Base-by-base conservation (phyloP, 1,284 basidiomycete genomes). In the Cryptococcus floricola region DNA sequence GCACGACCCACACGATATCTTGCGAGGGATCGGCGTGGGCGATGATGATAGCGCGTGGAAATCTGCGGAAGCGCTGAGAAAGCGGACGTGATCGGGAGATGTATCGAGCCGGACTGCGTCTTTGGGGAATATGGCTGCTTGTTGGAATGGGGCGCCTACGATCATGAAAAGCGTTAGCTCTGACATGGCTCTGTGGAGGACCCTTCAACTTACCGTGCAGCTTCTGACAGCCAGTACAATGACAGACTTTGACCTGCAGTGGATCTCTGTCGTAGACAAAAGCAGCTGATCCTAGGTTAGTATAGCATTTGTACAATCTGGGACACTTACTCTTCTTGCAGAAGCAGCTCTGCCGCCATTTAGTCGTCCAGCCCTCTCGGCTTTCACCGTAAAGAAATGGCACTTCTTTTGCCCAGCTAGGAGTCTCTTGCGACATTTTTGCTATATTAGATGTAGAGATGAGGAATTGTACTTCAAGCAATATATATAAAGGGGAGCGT, bases 141-240 rank as follows among this genome's bases (percentile, higher is more conserved):
- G 64, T 52, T 68, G 69, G 53, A 61, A 65, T 19, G 66, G 64
- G 13, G 69, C 62, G 6, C 67, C 66, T 67, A 48, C 2, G 23
- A 23, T 12, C 46, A 34, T 34, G 46, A 23, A n/a, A 12, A 37
- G 27, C 18, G 28, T 16, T 37, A 39, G 23, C 19, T 19, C 27
- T 38, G 37, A 18, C 5, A 49, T 23, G 34, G 23, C 5, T 28
- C 39, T 27, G 16, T 39, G 47, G n/a, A n/a, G 16, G 31, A 25
- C 6, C 12, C 7, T 23, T 19, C 14, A 5, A 63, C 68, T 56
- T 42, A 67, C 67, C 69, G 48, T 70, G 69, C 9, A 70, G 52
- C 37, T 64, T 48, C 46, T 70, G 69, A 53, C 69, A 70, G 48
- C 69, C 67, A 34, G 65, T 64, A 52, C 69, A 70, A 48, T 71